Evolutionary conservation across 225 moss, liverwort and hornwort genomes (phyloP).

Genomic region (Pseudisothecium myosuroides): DNA sequence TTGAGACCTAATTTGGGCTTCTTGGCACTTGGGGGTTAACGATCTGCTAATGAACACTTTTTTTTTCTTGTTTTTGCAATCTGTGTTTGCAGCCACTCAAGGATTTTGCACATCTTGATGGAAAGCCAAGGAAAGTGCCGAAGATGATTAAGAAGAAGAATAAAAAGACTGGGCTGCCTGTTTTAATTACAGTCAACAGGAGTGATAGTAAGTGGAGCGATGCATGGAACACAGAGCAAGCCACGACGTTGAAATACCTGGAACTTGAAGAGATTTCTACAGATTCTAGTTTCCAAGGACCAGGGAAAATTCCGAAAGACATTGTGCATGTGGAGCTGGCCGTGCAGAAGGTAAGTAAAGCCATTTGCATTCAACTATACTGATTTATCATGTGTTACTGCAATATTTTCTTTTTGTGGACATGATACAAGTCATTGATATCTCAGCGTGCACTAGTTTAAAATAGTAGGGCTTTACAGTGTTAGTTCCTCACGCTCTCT

Average conservation of each 20-base stretch:
- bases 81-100: slow-evolving; percentile 13
- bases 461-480: too few species aligned
- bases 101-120: slow-evolving; percentile 18
- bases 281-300: slow-evolving; percentile 17
- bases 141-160: not conserved
- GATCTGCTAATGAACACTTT: not conserved
- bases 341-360: slow-evolving; percentile 22
- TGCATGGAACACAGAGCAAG: slow-evolving; percentile 41
- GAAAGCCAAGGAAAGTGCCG: not conserved
- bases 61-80: not conserved
- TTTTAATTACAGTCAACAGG: slow-evolving; percentile 28
- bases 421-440: not conserved
- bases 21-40: not conserved
- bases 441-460: not conserved
- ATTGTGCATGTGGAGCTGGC: slow-evolving; percentile 29
- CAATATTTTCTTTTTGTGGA: not conserved
- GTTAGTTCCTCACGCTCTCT: not conserved
- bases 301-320: slow-evolving; percentile 9
- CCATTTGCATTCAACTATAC: not conserved
- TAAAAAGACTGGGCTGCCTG: not conserved
- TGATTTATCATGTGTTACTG: not conserved
- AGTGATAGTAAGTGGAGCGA: slow-evolving; percentile 50
- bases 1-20: not conserved
- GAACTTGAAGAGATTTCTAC: slow-evolving; percentile 15
- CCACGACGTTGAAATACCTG: slow-evolving; percentile 34